Conservation (phyloP, 176 grass and related monocot genomes). For the Zoysia japonica region DNA sequence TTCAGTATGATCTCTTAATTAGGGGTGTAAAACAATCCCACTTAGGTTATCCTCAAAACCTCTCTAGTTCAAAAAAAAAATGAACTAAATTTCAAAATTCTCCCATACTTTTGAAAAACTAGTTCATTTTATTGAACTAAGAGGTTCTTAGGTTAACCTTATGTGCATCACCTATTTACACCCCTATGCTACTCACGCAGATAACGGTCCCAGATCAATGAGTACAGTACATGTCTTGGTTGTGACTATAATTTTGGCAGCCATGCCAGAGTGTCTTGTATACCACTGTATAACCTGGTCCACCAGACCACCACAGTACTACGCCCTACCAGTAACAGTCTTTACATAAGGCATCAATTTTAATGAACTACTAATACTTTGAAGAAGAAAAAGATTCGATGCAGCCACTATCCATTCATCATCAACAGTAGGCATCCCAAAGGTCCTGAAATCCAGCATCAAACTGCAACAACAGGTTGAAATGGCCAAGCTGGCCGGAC, state of each 20-base stretch:
- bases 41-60: no score
- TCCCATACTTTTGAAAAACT: no score
- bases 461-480: background rate
- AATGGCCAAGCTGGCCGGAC: background rate
- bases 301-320: background rate
- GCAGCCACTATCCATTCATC: background rate
- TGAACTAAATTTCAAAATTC: no score
- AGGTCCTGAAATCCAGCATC: slow-evolving; percentile 6
- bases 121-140: no score
- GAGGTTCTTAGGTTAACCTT: no score
- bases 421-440: slow-evolving; percentile 17
- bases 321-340: slow-evolving; percentile 15
- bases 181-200: background rate
- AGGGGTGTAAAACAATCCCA: no score
- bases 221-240: slow-evolving; percentile 2
- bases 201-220: slow-evolving; percentile 31
- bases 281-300: background rate
- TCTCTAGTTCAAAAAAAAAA: no score
- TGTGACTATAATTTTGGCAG: slow-evolving; percentile 29
- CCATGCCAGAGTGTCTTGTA: slow-evolving; percentile 14
- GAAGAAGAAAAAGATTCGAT: background rate
- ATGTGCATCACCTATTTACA: no score
- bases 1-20: background rate
- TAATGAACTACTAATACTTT: background rate
- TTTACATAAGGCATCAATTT: background rate